These are phyloP conservation scores for Lachancea lanzarotensis DNA, from an alignment of 805 yeast genomes.

Conservation along the genomic window DNA sequence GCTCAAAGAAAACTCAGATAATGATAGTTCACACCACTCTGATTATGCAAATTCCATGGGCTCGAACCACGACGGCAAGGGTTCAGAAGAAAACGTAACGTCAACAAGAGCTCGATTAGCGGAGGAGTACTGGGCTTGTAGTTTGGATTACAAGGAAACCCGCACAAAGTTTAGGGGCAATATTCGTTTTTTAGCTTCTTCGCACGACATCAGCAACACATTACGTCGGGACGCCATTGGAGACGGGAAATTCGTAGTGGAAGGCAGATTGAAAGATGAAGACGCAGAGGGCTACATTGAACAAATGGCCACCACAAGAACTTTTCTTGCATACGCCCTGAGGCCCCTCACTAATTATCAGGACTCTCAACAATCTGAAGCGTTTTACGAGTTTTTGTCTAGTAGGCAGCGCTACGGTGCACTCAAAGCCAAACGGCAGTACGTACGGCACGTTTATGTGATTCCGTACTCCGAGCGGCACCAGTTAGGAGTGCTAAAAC, in stretches of 20 bases:
- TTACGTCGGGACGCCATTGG: conserved; percentile 21
- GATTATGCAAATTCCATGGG: not conserved
- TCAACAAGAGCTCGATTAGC: not conserved
- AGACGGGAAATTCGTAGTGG: conserved; percentile 34
- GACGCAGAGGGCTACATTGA: conserved; percentile 20
- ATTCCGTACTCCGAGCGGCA: conserved; percentile 18
- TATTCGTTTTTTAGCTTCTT: conserved; percentile 13
- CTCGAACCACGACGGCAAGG: too few species aligned
- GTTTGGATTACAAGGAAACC: conserved; percentile 13
- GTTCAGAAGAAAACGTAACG: not conserved
- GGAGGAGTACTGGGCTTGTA: not conserved
- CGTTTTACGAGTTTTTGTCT: conserved; percentile 16
- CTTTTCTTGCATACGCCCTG: conserved; percentile 18
- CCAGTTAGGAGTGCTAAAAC: conserved; percentile 27
- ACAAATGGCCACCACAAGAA: conserved; percentile 18
- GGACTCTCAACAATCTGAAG: conserved; percentile 15
- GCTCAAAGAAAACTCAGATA: not conserved
- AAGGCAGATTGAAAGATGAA: conserved; percentile 25
- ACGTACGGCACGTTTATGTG: conserved; percentile 33
- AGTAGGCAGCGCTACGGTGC: conserved; percentile 20
- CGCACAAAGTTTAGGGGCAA: conserved; percentile 11
- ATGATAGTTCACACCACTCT: not conserved
- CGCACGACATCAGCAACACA: conserved; percentile 13
- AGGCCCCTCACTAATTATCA: conserved; percentile 11
- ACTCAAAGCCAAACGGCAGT: conserved; percentile 14